Evolutionary conservation across 257 asterid genomes (phyloP), one percentile per base, ranked within the genome.

Genomic region (Thymus mandschuricus): DNA sequence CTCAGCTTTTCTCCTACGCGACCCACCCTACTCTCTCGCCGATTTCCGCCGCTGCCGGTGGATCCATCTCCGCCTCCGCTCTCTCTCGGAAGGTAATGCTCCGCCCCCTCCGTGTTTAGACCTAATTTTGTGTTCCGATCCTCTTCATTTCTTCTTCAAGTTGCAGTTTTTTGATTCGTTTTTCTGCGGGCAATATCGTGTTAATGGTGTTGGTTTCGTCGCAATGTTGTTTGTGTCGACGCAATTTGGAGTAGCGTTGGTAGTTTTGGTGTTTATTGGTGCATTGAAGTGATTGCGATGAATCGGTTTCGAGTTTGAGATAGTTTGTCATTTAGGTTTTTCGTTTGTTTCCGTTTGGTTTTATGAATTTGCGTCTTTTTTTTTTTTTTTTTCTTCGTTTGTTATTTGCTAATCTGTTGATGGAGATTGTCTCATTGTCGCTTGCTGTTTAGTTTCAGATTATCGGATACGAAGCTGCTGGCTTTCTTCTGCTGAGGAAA

Each of bases 1-100:
- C 66, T 66, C 72, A 31, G 85, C 82, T 81, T 70, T 30, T 58
- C 57, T 50, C 9, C 69, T 61, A 81, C 80, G 85, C 85, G 69
- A 77, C 75, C 79, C 75, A 21, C 21, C 21, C 21, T 21, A 21
- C 56, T 51, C 65, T 52, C 70, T 44, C 49, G 29, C 60, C 78
- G 75, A 71, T 44, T 43, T 59, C 71, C 44, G 73, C 44, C 50
- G 60, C 75, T 13, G 66, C 68, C 59, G 79, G 76, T 68, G 75
- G 79, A 76, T 80, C 77, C 79, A 35, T 60, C 58, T n/a, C 68
- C 59, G 29, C 52, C 55, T 6, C 29, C 59, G 61, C 29, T 43
- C 52, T 73, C 66, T 68, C 40, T 50, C 30, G 51, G 60, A 38
- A 69, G 82, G 81, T 74, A 66, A 12, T 9, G 15, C 45, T 50